phyloP scores from a whole-genome alignment of 306 rosid genomes.

The Acmispon strigosus region DNA sequence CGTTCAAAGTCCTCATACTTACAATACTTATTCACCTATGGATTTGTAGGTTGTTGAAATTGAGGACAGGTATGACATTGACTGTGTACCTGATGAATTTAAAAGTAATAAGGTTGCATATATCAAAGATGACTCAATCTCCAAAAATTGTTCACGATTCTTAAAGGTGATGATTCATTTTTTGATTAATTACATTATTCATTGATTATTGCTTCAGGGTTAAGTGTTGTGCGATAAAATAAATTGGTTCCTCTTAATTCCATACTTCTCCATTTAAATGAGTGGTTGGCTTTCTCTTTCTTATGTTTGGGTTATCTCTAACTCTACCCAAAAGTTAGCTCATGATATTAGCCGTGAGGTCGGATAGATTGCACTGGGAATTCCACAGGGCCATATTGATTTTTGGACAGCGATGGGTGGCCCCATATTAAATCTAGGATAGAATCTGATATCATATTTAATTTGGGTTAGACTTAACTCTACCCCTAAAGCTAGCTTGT shows the following conservation, averaged over 20 bases:
- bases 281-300: not conserved
- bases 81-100: constrained; percentile 59
- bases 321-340: too few relatives aligned
- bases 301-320: too few relatives aligned
- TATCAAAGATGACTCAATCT: constrained; percentile 57
- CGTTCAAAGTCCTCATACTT: constrained; percentile 12
- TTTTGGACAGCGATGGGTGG: too few relatives aligned
- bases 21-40: constrained; percentile 15
- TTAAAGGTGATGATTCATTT: constrained; percentile 52
- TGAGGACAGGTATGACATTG: constrained; percentile 72
- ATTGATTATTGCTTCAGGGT: constrained; percentile 17
- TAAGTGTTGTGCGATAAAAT: not conserved
- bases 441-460: too few relatives aligned
- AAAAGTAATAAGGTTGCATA: constrained; percentile 71
- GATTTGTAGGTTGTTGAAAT: constrained; percentile 74
- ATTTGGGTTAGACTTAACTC: too few relatives aligned
- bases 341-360: too few relatives aligned
- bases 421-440: too few relatives aligned
- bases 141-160: constrained; percentile 67
- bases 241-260: not conserved
- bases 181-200: not conserved
- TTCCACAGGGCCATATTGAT: too few relatives aligned
- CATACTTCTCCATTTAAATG: constrained; percentile 1
- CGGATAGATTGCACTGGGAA: too few relatives aligned
- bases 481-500: too few relatives aligned